Evolutionary conservation across 805 yeast genomes (phyloP).

Genomic region (Cephaloascus fragrans): DNA sequence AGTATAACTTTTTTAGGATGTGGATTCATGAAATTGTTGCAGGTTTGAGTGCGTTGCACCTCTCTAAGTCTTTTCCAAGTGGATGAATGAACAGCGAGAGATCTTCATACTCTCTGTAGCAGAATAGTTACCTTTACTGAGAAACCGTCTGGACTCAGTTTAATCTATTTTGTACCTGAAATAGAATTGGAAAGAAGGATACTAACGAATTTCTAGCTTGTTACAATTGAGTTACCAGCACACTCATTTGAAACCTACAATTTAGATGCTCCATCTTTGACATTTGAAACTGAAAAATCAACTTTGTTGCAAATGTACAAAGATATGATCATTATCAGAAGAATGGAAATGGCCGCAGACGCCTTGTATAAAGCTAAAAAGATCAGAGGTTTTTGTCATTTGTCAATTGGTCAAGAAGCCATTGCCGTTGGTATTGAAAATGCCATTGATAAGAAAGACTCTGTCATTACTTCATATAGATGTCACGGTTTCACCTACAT

Average conservation of each 20-base stretch:
- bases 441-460: slow-evolving; percentile 78
- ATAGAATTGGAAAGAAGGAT: too few relatives aligned
- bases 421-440: slow-evolving; percentile 97
- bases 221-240: slow-evolving; percentile 58
- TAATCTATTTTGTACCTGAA: too few relatives aligned
- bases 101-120: background rate
- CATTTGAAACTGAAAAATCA: slow-evolving; percentile 71
- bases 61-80: background rate
- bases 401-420: slow-evolving; percentile 98
- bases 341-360: slow-evolving; percentile 99
- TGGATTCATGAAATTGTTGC: slow-evolving; percentile 3
- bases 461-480: slow-evolving; percentile 94
- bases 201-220: slow-evolving; percentile 13
- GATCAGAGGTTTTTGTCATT: slow-evolving; percentile 98
- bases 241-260: slow-evolving; percentile 79
- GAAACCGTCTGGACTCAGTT: background rate
- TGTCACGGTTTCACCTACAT: slow-evolving; percentile 97
- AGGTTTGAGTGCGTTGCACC: slow-evolving; percentile 3
- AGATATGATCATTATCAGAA: slow-evolving; percentile 88
- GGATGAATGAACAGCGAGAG: background rate
- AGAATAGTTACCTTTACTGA: slow-evolving; percentile 1
- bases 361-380: slow-evolving; percentile 97
- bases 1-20: background rate
- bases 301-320: slow-evolving; percentile 86
- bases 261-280: slow-evolving; percentile 60